A percentile compares a stretch with the other conserved stretches of the same genome.
Evolutionary conservation across 257 asterid genomes (phyloP).

Genomic region (Lithospermum erythrorhizon): DNA sequence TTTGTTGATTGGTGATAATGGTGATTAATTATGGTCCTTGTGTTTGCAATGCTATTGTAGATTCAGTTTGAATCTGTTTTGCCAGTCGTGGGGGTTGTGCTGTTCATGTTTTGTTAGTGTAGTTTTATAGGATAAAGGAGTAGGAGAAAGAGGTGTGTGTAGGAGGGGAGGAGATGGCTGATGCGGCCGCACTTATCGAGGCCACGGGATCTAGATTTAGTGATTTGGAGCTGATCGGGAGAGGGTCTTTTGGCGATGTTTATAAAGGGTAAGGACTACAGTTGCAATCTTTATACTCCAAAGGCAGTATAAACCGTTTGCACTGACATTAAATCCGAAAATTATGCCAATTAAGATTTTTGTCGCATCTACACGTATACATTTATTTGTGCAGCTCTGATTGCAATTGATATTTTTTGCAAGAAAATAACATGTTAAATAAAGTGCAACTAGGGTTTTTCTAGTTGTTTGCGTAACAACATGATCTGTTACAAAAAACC

Average conservation of each 20-base stretch:
- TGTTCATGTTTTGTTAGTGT: constrained; percentile 8
- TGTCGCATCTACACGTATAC: too few species aligned
- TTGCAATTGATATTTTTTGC: too few species aligned
- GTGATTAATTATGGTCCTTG: not conserved
- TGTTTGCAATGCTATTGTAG: not conserved
- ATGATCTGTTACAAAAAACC: too few species aligned
- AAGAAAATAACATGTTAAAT: too few species aligned
- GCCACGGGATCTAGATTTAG: constrained; percentile 81
- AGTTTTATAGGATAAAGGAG: constrained; percentile 5
- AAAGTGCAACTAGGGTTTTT: too few species aligned
- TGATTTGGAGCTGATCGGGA: constrained; percentile 85
- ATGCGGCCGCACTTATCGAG: constrained; percentile 68
- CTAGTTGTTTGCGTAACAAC: too few species aligned
- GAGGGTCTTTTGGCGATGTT: constrained; percentile 98
- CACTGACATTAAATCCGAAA: not conserved
- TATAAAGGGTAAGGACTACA: constrained; percentile 66
- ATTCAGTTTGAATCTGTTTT: constrained; percentile 7
- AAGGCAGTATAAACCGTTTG: not conserved
- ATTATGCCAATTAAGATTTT: too few species aligned
- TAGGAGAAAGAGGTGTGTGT: not conserved
- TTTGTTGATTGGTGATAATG: not conserved
- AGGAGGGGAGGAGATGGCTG: constrained; percentile 37
- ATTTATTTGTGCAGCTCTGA: too few species aligned
- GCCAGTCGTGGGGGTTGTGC: constrained; percentile 3
- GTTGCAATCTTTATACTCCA: not conserved